Evolutionary conservation across 331 rosid genomes (phyloP).

Genomic region (Quercus lobata): DNA sequence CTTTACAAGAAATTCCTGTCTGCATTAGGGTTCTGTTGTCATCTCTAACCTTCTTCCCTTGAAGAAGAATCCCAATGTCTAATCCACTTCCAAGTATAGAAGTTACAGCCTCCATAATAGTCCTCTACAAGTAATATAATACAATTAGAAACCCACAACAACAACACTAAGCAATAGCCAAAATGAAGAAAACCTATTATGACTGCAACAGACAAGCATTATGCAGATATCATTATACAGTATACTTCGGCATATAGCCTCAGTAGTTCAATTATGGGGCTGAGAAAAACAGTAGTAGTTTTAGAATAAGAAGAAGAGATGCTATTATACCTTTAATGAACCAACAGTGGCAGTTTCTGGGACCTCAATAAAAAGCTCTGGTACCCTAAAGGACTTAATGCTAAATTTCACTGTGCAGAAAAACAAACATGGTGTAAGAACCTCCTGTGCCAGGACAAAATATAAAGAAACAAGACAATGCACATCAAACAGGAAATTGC

Average conservation of each 20-base stretch:
- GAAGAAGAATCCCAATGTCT: conserved; percentile 57
- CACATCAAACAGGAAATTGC: conserved; percentile 1
- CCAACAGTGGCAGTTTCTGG: conserved; percentile 84
- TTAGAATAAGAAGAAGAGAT: not conserved
- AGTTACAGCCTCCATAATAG: conserved; percentile 68
- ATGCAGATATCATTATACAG: not conserved
- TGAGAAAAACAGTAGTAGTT: not conserved
- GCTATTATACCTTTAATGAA: conserved; percentile 65
- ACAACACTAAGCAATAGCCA: not conserved
- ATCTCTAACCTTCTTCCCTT: conserved; percentile 66
- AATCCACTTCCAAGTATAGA: conserved; percentile 57
- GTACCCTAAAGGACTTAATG: conserved; percentile 82
- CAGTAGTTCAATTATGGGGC: not conserved
- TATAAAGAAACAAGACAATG: conserved; percentile 5
- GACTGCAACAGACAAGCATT: not conserved
- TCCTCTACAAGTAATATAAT: conserved; percentile 41
- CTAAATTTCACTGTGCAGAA: conserved; percentile 71
- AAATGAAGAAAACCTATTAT: not conserved
- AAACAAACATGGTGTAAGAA: conserved; percentile 28
- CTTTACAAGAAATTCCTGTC: conserved; percentile 60
- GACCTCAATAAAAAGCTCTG: conserved; percentile 83
- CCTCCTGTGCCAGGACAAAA: conserved; percentile 22
- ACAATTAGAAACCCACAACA: not conserved
- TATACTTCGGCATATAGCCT: not conserved
- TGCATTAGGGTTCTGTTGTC: conserved; percentile 63